phyloP scores from a whole-genome alignment of 2,329 filamentous ascomycete genomes.

The Monosporascus sp. region DNA sequence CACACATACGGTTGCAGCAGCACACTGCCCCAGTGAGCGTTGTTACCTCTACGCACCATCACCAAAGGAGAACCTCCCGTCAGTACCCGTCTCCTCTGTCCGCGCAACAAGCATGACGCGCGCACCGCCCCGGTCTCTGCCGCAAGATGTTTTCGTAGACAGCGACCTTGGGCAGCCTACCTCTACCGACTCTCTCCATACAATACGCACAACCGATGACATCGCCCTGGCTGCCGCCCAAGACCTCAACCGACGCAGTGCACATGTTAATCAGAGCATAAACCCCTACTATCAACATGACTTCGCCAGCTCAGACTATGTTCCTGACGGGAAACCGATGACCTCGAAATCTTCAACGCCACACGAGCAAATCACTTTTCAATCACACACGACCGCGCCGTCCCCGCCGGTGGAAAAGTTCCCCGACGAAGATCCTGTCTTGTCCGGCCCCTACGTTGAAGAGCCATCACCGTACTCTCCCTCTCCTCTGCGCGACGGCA shows the following conservation, averaged over 20 bases:
- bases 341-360: constrained; percentile 13
- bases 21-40: too few species aligned
- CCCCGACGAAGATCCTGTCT: constrained; percentile 9
- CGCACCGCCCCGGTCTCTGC: constrained; percentile 18
- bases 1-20: background rate
- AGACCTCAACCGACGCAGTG: constrained; percentile 21
- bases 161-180: constrained; percentile 13
- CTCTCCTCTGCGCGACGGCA: constrained; percentile 8
- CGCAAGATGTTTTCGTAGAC: constrained; percentile 19
- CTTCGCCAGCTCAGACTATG: constrained; percentile 3
- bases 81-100: too few species aligned
- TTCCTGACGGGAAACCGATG: constrained; percentile 7
- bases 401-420: constrained; percentile 26
- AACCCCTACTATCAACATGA: constrained; percentile 6
- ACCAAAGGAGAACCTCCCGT: too few species aligned
- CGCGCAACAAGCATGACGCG: constrained; percentile 21
- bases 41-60: too few species aligned
- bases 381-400: constrained; percentile 35
- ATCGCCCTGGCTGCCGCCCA: constrained; percentile 17
- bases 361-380: constrained; percentile 28
- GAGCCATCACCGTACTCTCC: constrained; percentile 14
- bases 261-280: constrained; percentile 18
- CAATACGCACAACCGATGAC: constrained; percentile 12
- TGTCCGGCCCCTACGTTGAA: constrained; percentile 5
- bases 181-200: constrained; percentile 6